These are phyloP conservation scores for Penstemon barbatus DNA, from an alignment of 257 asterid species.

Conservation along the genomic window DNA sequence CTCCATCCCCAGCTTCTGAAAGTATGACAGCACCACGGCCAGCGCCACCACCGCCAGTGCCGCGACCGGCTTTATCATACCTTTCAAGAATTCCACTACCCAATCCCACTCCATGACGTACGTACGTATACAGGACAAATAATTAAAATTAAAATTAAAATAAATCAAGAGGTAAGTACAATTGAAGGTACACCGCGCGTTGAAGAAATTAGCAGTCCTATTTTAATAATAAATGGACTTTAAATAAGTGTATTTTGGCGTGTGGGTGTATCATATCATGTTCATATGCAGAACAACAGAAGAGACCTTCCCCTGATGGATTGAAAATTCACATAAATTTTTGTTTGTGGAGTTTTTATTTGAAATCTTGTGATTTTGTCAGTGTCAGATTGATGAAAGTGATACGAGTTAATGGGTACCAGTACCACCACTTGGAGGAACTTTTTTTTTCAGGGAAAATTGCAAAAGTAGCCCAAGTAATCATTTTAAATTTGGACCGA, in stretches of 20 bases:
- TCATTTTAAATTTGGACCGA: no score
- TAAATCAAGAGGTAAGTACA: neutral
- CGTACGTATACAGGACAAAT: neutral
- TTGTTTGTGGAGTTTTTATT: constrained; percentile 43
- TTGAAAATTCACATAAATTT: constrained; percentile 11
- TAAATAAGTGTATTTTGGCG: neutral
- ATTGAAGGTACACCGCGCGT: neutral
- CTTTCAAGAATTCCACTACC: constrained; percentile 62
- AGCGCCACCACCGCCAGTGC: constrained; percentile 79
- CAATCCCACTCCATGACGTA: constrained; percentile 63
- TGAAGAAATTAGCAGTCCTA: neutral
- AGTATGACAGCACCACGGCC: constrained; percentile 64
- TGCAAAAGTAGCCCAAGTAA: no score
- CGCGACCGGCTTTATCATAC: constrained; percentile 82
- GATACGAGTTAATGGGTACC: constrained; percentile 29
- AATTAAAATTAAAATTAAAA: neutral
- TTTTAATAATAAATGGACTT: neutral
- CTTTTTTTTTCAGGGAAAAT: no score
- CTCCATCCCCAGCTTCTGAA: constrained; percentile 73
- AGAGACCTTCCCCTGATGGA: constrained; percentile 60
- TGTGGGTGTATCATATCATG: neutral
- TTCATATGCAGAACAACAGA: constrained; percentile 21
- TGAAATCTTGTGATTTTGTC: constrained; percentile 1
- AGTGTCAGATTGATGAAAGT: neutral
- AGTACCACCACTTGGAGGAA: neutral